A percentile compares a stretch with the other conserved stretches of the same genome.
Evolutionary conservation across 192 early-diverging fungal genomes (phyloP).

Genomic region (Allomyces macrogynus): DNA sequence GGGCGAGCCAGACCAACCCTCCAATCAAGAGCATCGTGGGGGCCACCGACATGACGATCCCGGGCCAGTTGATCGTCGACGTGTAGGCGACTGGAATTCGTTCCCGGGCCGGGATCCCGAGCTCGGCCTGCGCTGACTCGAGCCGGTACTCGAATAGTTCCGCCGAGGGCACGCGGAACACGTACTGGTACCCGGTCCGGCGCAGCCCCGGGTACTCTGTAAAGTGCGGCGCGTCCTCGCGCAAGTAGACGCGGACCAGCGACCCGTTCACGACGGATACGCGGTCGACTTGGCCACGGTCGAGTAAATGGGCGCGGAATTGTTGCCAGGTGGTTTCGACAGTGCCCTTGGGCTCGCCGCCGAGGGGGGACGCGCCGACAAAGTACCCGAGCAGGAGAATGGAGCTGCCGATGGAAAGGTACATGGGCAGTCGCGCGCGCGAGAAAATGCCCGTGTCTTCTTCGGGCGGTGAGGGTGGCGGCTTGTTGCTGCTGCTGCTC

Average conservation of each 20-base stretch:
- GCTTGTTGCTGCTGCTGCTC: too few species aligned
- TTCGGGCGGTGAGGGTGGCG: too few species aligned
- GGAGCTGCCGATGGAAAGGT: too few species aligned
- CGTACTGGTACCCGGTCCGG: slow-evolving; percentile 18
- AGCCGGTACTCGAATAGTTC: slow-evolving; percentile 87
- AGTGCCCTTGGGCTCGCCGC: not conserved
- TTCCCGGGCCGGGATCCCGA: slow-evolving; percentile 71
- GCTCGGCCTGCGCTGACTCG: slow-evolving; percentile 68
- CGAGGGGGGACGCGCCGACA: slow-evolving; percentile 5
- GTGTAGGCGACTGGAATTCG: slow-evolving; percentile 83
- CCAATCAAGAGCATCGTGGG: slow-evolving; percentile 83
- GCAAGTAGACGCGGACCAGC: slow-evolving; percentile 58
- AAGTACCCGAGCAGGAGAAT: slow-evolving; percentile 7
- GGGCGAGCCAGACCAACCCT: slow-evolving; percentile 66
- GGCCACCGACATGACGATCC: slow-evolving; percentile 68
- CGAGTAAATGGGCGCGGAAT: slow-evolving; percentile 71
- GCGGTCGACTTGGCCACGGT: slow-evolving; percentile 77
- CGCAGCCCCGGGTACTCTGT: slow-evolving; percentile 11
- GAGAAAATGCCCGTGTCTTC: too few species aligned
- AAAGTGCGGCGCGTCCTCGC: slow-evolving; percentile 27
- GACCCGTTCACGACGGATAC: slow-evolving; percentile 75
- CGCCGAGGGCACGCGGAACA: slow-evolving; percentile 81
- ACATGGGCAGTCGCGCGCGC: too few species aligned
- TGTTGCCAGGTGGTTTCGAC: slow-evolving; percentile 79
- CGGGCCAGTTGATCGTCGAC: slow-evolving; percentile 52